phyloP scores from a whole-genome alignment of 768 basidiomycete genomes.

The Psilocybe azurescens region DNA sequence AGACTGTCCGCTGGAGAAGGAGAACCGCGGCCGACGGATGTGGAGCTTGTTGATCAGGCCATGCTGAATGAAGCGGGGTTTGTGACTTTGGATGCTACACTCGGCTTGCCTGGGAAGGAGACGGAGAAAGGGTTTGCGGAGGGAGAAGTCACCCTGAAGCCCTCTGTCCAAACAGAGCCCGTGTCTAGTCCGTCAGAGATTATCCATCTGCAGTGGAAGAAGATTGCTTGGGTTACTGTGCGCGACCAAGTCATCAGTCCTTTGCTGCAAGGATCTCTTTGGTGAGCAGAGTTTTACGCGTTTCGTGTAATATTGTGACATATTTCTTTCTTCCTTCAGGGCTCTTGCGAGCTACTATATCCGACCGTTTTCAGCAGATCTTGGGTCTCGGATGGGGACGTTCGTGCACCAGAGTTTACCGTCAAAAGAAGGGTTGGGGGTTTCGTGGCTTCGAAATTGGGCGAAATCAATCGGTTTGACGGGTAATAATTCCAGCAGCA shows the following conservation, averaged over 20 bases:
- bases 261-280: slow-evolving; percentile 67
- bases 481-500: neutral
- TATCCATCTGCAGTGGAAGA: slow-evolving; percentile 58
- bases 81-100: slow-evolving; percentile 31
- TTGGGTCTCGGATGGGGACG: slow-evolving; percentile 39
- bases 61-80: slow-evolving; percentile 33
- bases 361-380: slow-evolving; percentile 41
- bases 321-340: slow-evolving; percentile 31
- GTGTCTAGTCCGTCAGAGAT: slow-evolving; percentile 33
- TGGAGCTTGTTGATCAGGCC: slow-evolving; percentile 23
- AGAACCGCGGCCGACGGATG: slow-evolving; percentile 6
- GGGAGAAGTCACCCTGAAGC: slow-evolving; percentile 1
- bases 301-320: neutral
- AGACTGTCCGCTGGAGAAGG: slow-evolving; percentile 10
- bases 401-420: slow-evolving; percentile 32
- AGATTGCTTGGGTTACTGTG: slow-evolving; percentile 64
- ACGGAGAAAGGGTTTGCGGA: slow-evolving; percentile 20
- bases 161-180: neutral
- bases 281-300: slow-evolving; percentile 45
- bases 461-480: slow-evolving; percentile 32
- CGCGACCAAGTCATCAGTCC: slow-evolving; percentile 75
- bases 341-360: slow-evolving; percentile 51
- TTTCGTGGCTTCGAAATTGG: slow-evolving; percentile 47
- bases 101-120: slow-evolving; percentile 23
- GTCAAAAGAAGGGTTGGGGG: slow-evolving; percentile 43